Conservation (phyloP, 208 protist genomes). For the Acanthamoeba royreba region DNA sequence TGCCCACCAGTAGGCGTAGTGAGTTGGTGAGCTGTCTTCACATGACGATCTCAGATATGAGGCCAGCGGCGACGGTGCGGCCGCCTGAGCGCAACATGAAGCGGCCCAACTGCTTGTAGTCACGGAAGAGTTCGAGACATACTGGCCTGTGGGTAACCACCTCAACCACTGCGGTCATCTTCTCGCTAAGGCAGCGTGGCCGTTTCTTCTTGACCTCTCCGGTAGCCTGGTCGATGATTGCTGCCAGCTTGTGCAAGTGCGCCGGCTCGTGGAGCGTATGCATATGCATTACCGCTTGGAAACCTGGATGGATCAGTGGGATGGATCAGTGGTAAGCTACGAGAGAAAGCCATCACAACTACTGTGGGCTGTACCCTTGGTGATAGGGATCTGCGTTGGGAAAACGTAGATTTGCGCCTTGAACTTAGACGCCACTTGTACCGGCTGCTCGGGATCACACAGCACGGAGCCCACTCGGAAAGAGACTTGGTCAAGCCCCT, state of each 20-base stretch:
- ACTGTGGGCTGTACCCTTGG: background rate
- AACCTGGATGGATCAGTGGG: too few species aligned
- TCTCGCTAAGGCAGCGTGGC: slow-evolving; percentile 53
- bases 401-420: slow-evolving; percentile 67
- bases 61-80: background rate
- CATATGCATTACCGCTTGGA: slow-evolving; percentile 51
- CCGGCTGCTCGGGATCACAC: slow-evolving; percentile 64
- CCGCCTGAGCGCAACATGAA: slow-evolving; percentile 62
- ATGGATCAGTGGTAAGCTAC: too few species aligned
- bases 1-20: too few species aligned
- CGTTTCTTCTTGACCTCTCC: slow-evolving; percentile 60
- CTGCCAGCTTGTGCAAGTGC: slow-evolving; percentile 44
- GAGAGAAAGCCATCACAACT: too few species aligned
- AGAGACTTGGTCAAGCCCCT: background rate
- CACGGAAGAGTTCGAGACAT: slow-evolving; percentile 64
- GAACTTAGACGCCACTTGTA: slow-evolving; percentile 44
- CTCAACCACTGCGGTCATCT: slow-evolving; percentile 28
- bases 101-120: slow-evolving; percentile 61
- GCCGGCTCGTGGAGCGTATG: slow-evolving; percentile 54
- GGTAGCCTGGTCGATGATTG: slow-evolving; percentile 47
- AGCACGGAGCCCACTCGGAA: slow-evolving; percentile 56
- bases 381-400: background rate
- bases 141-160: slow-evolving; percentile 32
- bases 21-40: background rate
- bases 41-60: slow-evolving; percentile 1